A percentile compares a stretch with the other conserved stretches of the same genome.
Conservation (phyloP, 495 filamentous ascomycete species). For the Lophiotrema nucula region DNA sequence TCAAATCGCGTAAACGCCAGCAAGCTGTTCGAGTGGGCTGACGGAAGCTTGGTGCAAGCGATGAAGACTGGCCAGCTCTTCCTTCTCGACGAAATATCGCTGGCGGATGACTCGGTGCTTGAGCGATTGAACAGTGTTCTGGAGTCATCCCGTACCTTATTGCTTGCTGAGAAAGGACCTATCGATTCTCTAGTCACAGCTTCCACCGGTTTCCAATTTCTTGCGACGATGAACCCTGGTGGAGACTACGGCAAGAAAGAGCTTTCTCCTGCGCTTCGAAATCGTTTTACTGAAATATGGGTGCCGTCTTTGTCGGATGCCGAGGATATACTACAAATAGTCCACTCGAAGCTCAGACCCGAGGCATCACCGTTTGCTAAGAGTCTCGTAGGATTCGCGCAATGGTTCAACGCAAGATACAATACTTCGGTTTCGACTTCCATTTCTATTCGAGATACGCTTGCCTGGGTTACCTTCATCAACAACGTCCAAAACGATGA, state of each 20-base stretch:
- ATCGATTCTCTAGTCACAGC: constrained; percentile 75
- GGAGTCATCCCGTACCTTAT: constrained; percentile 78
- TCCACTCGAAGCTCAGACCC: constrained; percentile 65
- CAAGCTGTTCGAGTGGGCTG: constrained; percentile 93
- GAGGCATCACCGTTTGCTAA: constrained; percentile 52
- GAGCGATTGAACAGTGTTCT: constrained; percentile 98
- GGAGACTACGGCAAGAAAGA: constrained; percentile 98
- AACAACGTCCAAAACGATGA: constrained; percentile 60
- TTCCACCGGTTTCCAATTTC: constrained; percentile 83
- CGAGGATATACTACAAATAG: constrained; percentile 84
- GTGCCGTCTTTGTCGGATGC: constrained; percentile 78
- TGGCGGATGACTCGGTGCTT: constrained; percentile 95
- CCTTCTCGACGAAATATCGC: constrained; percentile 93
- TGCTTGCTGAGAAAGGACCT: constrained; percentile 91
- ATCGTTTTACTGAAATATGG: constrained; percentile 99
- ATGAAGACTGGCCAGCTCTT: constrained; percentile 91
- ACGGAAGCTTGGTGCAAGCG: constrained; percentile 90
- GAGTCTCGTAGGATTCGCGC: constrained; percentile 78
- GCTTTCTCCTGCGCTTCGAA: constrained; percentile 89
- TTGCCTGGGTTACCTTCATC: constrained; percentile 92
- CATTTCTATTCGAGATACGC: constrained; percentile 84
- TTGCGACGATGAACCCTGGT: constrained; percentile 98
- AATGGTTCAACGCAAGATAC: constrained; percentile 85
- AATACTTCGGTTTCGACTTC: constrained; percentile 67
- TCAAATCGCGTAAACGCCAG: constrained; percentile 61